Evolutionary conservation across 805 yeast genomes (phyloP).

Genomic region (Ogataea parapolymorpha): DNA sequence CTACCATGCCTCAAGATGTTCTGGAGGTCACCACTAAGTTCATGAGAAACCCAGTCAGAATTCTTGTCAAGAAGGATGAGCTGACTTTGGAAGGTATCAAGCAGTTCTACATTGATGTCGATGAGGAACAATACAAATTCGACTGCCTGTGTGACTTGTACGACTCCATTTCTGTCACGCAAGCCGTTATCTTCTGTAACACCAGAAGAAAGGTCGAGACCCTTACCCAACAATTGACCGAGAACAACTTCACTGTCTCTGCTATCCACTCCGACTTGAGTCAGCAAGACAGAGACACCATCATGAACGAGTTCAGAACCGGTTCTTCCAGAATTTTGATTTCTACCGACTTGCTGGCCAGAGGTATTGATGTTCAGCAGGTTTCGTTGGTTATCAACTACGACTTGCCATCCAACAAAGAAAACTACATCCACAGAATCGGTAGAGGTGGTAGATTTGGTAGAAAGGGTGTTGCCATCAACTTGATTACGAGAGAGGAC

Average conservation of each 20-base stretch:
- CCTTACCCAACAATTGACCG: slow-evolving; percentile 75
- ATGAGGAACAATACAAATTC: slow-evolving; percentile 89
- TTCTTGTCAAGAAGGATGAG: slow-evolving; percentile 91
- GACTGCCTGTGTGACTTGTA: slow-evolving; percentile 93
- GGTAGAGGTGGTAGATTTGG: slow-evolving; percentile 99
- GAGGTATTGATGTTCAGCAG: slow-evolving; percentile 98
- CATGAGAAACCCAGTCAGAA: slow-evolving; percentile 90
- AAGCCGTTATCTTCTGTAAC: slow-evolving; percentile 97
- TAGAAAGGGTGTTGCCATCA: slow-evolving; percentile 96
- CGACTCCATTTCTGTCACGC: slow-evolving; percentile 93
- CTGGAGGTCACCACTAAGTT: slow-evolving; percentile 88
- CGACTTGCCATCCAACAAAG: slow-evolving; percentile 89
- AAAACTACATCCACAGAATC: slow-evolving; percentile 94
- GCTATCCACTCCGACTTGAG: slow-evolving; percentile 97
- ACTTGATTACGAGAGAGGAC: slow-evolving; percentile 84
- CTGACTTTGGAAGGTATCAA: slow-evolving; percentile 91
- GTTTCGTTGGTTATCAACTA: slow-evolving; percentile 94
- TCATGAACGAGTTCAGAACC: slow-evolving; percentile 93
- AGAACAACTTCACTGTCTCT: slow-evolving; percentile 83
- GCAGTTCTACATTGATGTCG: slow-evolving; percentile 88
- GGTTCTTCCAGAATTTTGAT: slow-evolving; percentile 92
- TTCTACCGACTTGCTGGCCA: slow-evolving; percentile 95
- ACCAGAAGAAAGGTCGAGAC: slow-evolving; percentile 93
- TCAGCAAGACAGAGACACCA: slow-evolving; percentile 89
- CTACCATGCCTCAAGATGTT: slow-evolving; percentile 90